Conservation (phyloP, 2,329 filamentous ascomycete genomes). For the Epichloe hybrida region DNA sequence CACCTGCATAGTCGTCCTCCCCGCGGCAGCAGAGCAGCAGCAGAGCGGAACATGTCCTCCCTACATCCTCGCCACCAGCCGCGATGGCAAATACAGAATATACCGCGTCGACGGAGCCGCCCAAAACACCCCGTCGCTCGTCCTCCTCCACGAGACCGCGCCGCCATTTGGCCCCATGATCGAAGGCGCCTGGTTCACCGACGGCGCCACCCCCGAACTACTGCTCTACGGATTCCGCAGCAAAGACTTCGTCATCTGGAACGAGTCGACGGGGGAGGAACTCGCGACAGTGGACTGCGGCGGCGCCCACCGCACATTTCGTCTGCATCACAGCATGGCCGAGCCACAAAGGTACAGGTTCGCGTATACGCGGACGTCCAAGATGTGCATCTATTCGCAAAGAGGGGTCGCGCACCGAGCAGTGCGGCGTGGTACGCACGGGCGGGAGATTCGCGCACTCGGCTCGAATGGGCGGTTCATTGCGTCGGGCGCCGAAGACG, state of each 20-base stretch:
- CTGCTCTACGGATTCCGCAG: conserved; percentile 71
- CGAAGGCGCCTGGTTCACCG: conserved; percentile 52
- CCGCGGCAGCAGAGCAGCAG: conserved; percentile 9
- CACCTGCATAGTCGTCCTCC: conserved; percentile 46
- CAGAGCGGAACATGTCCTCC: conserved; percentile 5
- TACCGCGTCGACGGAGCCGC: conserved; percentile 28
- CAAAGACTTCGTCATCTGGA: conserved; percentile 69
- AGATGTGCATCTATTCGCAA: conserved; percentile 34
- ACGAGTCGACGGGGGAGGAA: conserved; percentile 55
- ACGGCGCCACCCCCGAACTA: conserved; percentile 34
- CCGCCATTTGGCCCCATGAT: conserved; percentile 65
- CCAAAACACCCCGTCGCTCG: conserved; percentile 15
- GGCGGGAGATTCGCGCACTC: conserved; percentile 61
- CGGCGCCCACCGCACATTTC: conserved; percentile 69
- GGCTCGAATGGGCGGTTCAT: conserved; percentile 28
- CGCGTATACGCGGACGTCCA: conserved; percentile 61
- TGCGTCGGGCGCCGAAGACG: conserved; percentile 63
- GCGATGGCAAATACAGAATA: conserved; percentile 64
- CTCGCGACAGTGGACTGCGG: conserved; percentile 66
- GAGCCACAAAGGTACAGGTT: conserved; percentile 33
- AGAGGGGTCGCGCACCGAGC: conserved; percentile 23
- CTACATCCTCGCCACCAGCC: conserved; percentile 56
- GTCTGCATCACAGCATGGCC: conserved; percentile 22
- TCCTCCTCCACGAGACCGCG: conserved; percentile 51
- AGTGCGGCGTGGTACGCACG: conserved; percentile 63